phyloP scores from a whole-genome alignment of 2,329 filamentous ascomycete species.

The Claviceps maximensis region DNA sequence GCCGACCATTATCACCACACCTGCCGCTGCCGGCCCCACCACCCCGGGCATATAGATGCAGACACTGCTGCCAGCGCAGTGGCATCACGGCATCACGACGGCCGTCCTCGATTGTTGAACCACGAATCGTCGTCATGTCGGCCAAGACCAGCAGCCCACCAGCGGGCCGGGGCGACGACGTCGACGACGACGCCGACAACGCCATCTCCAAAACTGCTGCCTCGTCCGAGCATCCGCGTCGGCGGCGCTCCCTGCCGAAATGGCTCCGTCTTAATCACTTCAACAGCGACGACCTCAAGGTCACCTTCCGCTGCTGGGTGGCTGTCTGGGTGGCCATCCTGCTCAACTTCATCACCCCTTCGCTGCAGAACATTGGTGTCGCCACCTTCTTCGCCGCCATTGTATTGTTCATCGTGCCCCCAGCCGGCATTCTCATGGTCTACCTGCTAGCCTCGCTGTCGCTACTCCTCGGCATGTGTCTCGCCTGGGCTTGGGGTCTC shows the following conservation, averaged over 20 bases:
- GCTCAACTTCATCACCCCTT: slow-evolving; percentile 32
- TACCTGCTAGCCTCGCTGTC: slow-evolving; percentile 29
- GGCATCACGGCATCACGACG: no score
- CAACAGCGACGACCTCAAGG: slow-evolving; percentile 32
- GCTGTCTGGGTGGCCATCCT: slow-evolving; percentile 32
- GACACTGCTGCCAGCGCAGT: no score
- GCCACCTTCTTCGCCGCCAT: slow-evolving; percentile 31
- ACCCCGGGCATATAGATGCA: no score
- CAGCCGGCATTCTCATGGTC: slow-evolving; percentile 30
- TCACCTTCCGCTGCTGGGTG: slow-evolving; percentile 30
- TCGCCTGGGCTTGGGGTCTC: slow-evolving; percentile 37
- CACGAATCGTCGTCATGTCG: background rate
- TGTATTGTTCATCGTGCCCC: slow-evolving; percentile 31
- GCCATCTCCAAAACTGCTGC: background rate
- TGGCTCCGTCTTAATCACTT: slow-evolving; percentile 34
- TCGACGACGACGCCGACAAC: background rate
- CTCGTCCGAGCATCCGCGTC: background rate
- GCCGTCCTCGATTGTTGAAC: no score
- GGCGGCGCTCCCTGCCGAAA: slow-evolving; percentile 10
- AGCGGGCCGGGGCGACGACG: background rate
- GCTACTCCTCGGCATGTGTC: slow-evolving; percentile 30
- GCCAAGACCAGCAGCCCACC: background rate
- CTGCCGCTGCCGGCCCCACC: no score
- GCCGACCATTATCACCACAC: no score
- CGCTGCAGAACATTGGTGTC: slow-evolving; percentile 25